A percentile compares a stretch with the other conserved stretches of the same genome.
These are phyloP conservation scores for Chernovozyma aurita DNA, from an alignment of 1,139 yeast species.

Conservation along the genomic window DNA sequence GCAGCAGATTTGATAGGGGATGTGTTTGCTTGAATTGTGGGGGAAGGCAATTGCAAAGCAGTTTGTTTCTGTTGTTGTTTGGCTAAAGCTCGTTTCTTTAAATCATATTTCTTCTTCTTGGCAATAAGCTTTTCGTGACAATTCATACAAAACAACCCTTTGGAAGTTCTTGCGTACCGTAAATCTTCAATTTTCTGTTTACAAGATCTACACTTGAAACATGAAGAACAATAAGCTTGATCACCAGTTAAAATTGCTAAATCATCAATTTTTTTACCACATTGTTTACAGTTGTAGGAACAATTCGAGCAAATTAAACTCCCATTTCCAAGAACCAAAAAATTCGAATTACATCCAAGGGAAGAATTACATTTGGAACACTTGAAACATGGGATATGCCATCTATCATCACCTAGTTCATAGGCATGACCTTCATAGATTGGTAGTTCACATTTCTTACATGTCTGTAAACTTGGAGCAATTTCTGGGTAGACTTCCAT, in stretches of 20 bases:
- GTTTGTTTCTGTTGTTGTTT: conserved; percentile 7
- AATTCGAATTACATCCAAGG: conserved; percentile 83
- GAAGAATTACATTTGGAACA: conserved; percentile 80
- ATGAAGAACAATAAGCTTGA: conserved; percentile 88
- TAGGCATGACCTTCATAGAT: conserved; percentile 77
- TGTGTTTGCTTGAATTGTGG: neutral
- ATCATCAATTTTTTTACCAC: conserved; percentile 88
- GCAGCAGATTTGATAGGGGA: neutral
- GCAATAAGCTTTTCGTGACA: conserved; percentile 87
- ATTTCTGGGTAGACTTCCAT: neutral
- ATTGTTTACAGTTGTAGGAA: conserved; percentile 82
- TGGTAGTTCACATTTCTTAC: conserved; percentile 41
- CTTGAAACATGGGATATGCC: conserved; percentile 92
- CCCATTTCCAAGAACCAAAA: conserved; percentile 89
- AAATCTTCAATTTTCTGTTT: conserved; percentile 84
- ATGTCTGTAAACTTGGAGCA: conserved; percentile 20
- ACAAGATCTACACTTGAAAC: conserved; percentile 90
- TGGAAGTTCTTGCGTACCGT: conserved; percentile 88
- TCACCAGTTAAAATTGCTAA: conserved; percentile 95
- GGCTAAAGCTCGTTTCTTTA: conserved; percentile 34
- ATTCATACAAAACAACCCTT: conserved; percentile 88
- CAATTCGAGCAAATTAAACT: conserved; percentile 87
- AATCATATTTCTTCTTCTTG: conserved; percentile 53
- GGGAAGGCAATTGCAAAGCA: conserved; percentile 2
- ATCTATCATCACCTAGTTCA: conserved; percentile 83